Conservation (phyloP, 768 basidiomycete genomes). For the Exsudoporus frostii region DNA sequence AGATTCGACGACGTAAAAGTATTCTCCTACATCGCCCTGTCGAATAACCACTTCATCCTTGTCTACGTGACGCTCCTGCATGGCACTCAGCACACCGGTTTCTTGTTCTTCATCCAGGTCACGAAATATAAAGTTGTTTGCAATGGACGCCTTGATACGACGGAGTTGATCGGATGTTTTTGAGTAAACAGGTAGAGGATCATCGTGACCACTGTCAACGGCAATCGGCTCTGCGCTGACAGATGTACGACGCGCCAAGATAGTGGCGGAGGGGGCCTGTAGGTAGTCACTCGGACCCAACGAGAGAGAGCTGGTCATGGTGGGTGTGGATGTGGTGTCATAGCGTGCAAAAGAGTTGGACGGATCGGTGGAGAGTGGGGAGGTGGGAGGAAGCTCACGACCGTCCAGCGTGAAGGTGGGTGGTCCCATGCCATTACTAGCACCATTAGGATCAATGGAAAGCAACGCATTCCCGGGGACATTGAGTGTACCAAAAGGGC, state of each 20-base stretch:
- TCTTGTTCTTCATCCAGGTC: constrained; percentile 97
- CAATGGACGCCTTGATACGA: constrained; percentile 84
- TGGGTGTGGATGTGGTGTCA: constrained; percentile 43
- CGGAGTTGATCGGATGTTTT: constrained; percentile 83
- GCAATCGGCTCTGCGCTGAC: constrained; percentile 95
- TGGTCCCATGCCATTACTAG: constrained; percentile 33
- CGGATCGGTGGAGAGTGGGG: constrained; percentile 49
- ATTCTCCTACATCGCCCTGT: constrained; percentile 96
- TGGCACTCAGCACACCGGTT: constrained; percentile 88
- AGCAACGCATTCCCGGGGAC: constrained; percentile 79
- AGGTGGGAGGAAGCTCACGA: constrained; percentile 59
- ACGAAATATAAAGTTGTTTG: constrained; percentile 89
- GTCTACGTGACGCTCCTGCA: constrained; percentile 78
- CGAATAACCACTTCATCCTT: constrained; percentile 88
- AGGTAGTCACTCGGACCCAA: constrained; percentile 59
- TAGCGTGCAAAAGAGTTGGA: constrained; percentile 49
- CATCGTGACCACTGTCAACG: constrained; percentile 64
- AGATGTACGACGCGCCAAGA: constrained; percentile 87
- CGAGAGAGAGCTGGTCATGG: constrained; percentile 40
- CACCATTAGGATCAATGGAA: constrained; percentile 41
- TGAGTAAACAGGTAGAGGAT: constrained; percentile 68
- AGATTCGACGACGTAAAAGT: constrained; percentile 94
- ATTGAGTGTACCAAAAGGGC: constrained; percentile 77
- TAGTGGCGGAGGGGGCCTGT: constrained; percentile 71
- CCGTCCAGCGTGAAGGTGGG: constrained; percentile 60